phyloP scores from a whole-genome alignment of 2,329 filamentous ascomycete species.

The Nothophaeocryptopus gaeumannii region DNA sequence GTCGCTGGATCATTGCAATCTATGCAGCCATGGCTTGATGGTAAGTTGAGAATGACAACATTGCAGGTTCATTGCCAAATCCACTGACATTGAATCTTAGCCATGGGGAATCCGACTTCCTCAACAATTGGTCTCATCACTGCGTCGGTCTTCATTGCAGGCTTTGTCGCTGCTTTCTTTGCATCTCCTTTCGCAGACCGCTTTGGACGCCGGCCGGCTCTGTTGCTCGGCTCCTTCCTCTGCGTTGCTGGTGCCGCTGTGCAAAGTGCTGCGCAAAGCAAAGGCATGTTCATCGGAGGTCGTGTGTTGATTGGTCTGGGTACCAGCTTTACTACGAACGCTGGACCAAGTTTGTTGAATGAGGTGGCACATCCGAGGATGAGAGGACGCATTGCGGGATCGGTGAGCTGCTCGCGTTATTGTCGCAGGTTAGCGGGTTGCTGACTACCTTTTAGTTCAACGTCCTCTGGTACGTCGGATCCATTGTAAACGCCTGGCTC shows the following conservation, averaged over 20 bases:
- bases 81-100: background rate
- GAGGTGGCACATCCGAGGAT: constrained; percentile 4
- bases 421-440: too few relatives aligned
- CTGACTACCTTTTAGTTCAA: constrained; percentile 32
- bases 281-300: constrained; percentile 5
- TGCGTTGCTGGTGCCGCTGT: constrained; percentile 1
- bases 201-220: constrained; percentile 1
- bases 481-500: constrained; percentile 26
- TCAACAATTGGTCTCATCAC: constrained; percentile 11
- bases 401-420: too few relatives aligned
- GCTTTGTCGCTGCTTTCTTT: constrained; percentile 8
- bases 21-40: constrained; percentile 14
- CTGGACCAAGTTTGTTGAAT: constrained; percentile 10
- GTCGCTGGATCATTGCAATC: constrained; percentile 8
- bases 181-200: constrained; percentile 4
- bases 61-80: background rate
- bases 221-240: constrained; percentile 1
- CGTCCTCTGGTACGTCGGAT: constrained; percentile 34
- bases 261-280: constrained; percentile 3
- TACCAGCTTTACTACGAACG: constrained; percentile 12
- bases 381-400: background rate
- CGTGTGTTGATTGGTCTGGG: constrained; percentile 10
- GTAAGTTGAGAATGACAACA: background rate
- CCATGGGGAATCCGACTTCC: constrained; percentile 8
- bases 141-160: constrained; percentile 8